These are phyloP conservation scores for Globisporangium spinosum DNA, from an alignment of 352 stramenopile genomes.

Conservation along the genomic window DNA sequence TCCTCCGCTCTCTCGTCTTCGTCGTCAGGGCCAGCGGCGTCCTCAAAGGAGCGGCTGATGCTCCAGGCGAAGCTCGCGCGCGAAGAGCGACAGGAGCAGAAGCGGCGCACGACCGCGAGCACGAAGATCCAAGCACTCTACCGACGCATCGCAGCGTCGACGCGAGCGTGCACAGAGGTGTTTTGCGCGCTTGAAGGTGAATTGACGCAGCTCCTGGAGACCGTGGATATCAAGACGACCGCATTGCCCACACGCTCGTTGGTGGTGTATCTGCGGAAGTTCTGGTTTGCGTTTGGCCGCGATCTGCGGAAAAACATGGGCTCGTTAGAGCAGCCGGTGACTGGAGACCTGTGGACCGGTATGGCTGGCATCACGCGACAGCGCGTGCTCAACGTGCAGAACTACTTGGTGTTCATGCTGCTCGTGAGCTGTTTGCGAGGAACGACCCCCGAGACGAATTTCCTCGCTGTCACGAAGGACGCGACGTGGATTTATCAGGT, in stretches of 20 bases:
- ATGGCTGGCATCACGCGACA: slow-evolving; percentile 1
- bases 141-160: slow-evolving; percentile 27
- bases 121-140: slow-evolving; percentile 49
- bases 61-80: slow-evolving; percentile 48
- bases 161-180: slow-evolving; percentile 26
- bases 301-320: slow-evolving; percentile 11
- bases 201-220: slow-evolving; percentile 29
- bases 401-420: slow-evolving; percentile 59
- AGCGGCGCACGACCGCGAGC: slow-evolving; percentile 34
- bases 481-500: slow-evolving; percentile 44
- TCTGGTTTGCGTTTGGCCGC: slow-evolving; percentile 37
- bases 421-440: slow-evolving; percentile 51
- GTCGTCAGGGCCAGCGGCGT: neutral
- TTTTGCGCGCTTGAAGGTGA: slow-evolving; percentile 42
- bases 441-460: slow-evolving; percentile 12
- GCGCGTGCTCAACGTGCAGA: slow-evolving; percentile 42
- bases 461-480: slow-evolving; percentile 33
- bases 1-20: neutral
- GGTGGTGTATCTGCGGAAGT: slow-evolving; percentile 34
- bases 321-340: neutral
- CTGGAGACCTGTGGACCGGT: slow-evolving; percentile 7
- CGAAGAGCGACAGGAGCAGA: slow-evolving; percentile 48
- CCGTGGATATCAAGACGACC: slow-evolving; percentile 28
- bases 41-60: slow-evolving; percentile 58
- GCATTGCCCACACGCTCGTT: slow-evolving; percentile 28